Conservation (phyloP, 164 flowering plant species). For the Pachysandra terminalis region DNA sequence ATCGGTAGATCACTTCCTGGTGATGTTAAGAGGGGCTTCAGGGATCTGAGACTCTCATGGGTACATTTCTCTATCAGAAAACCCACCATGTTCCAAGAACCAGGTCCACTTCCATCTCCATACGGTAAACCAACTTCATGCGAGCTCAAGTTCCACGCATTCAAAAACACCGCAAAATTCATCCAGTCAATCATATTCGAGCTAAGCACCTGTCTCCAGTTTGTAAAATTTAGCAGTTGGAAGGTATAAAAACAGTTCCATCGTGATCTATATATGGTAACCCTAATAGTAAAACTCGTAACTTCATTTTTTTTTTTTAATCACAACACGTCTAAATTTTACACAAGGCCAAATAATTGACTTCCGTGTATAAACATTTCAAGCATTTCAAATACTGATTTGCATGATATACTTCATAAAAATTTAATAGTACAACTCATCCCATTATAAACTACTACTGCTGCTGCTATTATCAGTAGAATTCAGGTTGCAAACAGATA, state of each 20-base stretch:
- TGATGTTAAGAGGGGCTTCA: slow-evolving; percentile 30
- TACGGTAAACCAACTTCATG: slow-evolving; percentile 29
- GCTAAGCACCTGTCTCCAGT: slow-evolving; percentile 44
- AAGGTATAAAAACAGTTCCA: background rate
- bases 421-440: too few relatives aligned
- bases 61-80: slow-evolving; percentile 46
- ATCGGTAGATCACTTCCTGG: slow-evolving; percentile 37
- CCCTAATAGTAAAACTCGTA: too few relatives aligned
- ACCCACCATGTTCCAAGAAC: slow-evolving; percentile 49
- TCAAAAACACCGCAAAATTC: slow-evolving; percentile 72
- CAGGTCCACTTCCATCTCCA: slow-evolving; percentile 17
- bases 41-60: slow-evolving; percentile 30
- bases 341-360: background rate
- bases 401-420: too few relatives aligned
- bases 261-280: too few relatives aligned
- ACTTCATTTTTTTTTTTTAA: too few relatives aligned
- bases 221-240: background rate
- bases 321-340: too few relatives aligned
- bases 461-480: too few relatives aligned
- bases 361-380: background rate
- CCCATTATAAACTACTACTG: too few relatives aligned
- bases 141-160: slow-evolving; percentile 65
- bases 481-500: too few relatives aligned
- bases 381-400: background rate
- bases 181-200: slow-evolving; percentile 62